Conservation (phyloP, 345 rosid genomes). For the Clausena lansium region DNA sequence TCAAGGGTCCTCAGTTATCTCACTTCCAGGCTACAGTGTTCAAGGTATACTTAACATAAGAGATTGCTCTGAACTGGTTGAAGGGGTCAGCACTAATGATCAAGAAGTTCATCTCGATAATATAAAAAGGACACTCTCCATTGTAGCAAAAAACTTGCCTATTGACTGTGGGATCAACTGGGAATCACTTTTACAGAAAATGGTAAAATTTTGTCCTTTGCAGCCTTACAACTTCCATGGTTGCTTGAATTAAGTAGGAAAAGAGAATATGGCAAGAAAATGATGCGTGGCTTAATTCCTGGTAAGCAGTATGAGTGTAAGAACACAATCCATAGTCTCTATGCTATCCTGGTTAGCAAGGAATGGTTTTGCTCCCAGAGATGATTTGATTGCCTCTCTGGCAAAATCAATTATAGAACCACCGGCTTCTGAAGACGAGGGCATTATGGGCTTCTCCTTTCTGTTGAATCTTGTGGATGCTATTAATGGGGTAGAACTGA, state of each 20-base stretch:
- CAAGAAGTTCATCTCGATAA: conserved; percentile 42
- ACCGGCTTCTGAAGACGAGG: conserved; percentile 84
- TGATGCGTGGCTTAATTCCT: conserved; percentile 44
- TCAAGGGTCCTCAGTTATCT: conserved; percentile 29
- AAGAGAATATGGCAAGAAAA: conserved; percentile 41
- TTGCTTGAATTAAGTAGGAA: conserved; percentile 69
- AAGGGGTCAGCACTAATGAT: conserved; percentile 38
- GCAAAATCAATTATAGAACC: conserved; percentile 83
- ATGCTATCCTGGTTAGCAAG: conserved; percentile 85
- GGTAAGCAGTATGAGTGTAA: conserved; percentile 65
- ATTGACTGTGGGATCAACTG: conserved; percentile 48
- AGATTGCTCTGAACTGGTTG: conserved; percentile 46
- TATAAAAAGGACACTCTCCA: conserved; percentile 45
- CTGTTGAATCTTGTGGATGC: conserved; percentile 89
- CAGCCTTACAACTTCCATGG: conserved; percentile 84
- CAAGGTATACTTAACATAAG: conserved; percentile 47
- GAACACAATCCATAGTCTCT: conserved; percentile 56
- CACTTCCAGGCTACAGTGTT: conserved; percentile 33
- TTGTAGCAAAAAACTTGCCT: conserved; percentile 64
- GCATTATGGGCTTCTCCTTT: conserved; percentile 78
- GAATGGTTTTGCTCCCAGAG: conserved; percentile 87
- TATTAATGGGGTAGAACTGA: conserved; percentile 79
- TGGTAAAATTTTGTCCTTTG: conserved; percentile 73
- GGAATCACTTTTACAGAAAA: conserved; percentile 63
- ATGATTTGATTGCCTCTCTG: conserved; percentile 66